phyloP scores from a whole-genome alignment of 2,329 filamentous ascomycete genomes.

The Parastagonospora avenae region DNA sequence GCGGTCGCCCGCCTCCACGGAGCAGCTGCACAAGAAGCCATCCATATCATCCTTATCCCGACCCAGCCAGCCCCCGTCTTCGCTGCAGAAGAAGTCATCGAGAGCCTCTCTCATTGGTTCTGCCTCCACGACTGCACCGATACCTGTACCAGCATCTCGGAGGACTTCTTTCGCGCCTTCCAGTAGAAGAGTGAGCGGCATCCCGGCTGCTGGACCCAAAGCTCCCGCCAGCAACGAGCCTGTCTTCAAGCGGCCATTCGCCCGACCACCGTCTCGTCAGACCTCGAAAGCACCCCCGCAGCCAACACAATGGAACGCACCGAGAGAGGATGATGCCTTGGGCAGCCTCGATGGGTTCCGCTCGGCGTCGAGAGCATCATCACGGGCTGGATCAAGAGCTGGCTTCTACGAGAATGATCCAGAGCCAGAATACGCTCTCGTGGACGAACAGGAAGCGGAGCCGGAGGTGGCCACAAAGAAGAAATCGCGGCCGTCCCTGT shows the following conservation, averaged over 20 bases:
- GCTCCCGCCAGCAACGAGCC: constrained; percentile 18
- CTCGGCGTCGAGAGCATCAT: constrained; percentile 50
- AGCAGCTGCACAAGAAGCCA: constrained; percentile 46
- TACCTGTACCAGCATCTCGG: constrained; percentile 14
- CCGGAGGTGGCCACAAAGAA: constrained; percentile 18
- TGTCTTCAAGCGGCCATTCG: constrained; percentile 46
- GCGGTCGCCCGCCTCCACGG: constrained; percentile 51
- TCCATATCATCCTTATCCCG: constrained; percentile 34
- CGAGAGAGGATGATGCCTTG: constrained; percentile 46
- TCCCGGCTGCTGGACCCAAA: constrained; percentile 20
- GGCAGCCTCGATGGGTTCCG: constrained; percentile 51
- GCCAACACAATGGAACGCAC: constrained; percentile 11
- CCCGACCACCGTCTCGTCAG: constrained; percentile 43
- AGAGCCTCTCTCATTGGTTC: constrained; percentile 34
- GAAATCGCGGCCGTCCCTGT: constrained; percentile 65
- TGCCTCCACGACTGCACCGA: constrained; percentile 22
- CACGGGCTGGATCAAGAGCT: constrained; percentile 43
- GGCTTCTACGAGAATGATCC: constrained; percentile 42
- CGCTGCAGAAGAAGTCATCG: constrained; percentile 41
- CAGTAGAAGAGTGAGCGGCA: constrained; percentile 26
- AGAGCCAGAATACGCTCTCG: constrained; percentile 14
- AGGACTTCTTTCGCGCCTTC: constrained; percentile 31
- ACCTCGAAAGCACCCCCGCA: constrained; percentile 21
- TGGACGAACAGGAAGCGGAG: constrained; percentile 20
- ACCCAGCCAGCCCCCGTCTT: constrained; percentile 16